These are phyloP conservation scores for Panicum virgatum DNA, from an alignment of 202 grass and related monocot species.

Conservation along the genomic window DNA sequence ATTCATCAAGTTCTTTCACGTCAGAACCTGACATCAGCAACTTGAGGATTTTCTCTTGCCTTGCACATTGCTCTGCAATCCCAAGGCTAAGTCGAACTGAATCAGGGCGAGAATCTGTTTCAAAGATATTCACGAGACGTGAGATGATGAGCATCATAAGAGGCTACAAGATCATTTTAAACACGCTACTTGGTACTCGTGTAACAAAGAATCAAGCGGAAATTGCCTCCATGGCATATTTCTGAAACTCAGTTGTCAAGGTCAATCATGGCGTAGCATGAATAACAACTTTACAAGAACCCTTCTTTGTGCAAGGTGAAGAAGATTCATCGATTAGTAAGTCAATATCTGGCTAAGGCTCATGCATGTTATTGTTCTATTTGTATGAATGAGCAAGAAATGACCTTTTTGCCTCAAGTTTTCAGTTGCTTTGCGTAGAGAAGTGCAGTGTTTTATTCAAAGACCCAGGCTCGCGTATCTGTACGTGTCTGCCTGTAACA, in stretches of 20 bases:
- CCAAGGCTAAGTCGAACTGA: conserved; percentile 68
- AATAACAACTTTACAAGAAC: background rate
- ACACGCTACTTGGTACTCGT: background rate
- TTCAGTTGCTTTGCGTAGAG: background rate
- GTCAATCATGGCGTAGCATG: background rate
- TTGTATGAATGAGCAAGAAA: background rate
- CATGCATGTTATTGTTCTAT: background rate
- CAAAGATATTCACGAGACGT: background rate
- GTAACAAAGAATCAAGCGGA: background rate
- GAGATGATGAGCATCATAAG: background rate
- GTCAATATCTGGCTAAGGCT: background rate
- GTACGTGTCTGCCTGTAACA: no score
- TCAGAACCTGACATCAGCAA: conserved; percentile 63
- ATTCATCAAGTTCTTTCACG: conserved; percentile 44
- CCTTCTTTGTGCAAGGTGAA: background rate
- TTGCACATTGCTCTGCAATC: conserved; percentile 64
- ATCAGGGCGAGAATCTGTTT: conserved; percentile 63
- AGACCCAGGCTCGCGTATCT: no score
- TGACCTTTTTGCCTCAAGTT: background rate
- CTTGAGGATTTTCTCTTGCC: conserved; percentile 71
- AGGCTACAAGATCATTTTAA: background rate
- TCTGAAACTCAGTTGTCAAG: no score
- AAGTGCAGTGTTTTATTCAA: no score
- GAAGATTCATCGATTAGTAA: background rate
- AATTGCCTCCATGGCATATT: no score